phyloP scores from a whole-genome alignment of 108 stramenopile species.

The Aurantiochytrium sp. region DNA sequence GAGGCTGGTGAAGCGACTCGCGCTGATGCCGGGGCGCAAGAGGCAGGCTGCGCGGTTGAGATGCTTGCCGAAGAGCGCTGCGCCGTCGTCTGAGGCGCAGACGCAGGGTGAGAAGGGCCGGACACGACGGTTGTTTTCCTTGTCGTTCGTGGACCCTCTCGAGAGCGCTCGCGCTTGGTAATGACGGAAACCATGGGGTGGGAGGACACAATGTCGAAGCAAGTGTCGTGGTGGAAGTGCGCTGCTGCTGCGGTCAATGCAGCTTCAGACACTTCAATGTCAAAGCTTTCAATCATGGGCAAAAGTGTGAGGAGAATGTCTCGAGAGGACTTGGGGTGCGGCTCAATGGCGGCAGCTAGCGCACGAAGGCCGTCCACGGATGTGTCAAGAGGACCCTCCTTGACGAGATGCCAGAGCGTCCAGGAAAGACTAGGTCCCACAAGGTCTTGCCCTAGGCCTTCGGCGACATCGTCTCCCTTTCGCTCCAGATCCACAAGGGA shows the following conservation, averaged over 20 bases:
- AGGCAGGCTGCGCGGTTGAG: too few species aligned
- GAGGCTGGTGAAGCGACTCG: too few species aligned
- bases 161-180: not conserved
- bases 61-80: too few species aligned
- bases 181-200: not conserved
- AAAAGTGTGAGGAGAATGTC: not conserved
- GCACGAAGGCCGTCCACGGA: not conserved
- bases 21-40: too few species aligned
- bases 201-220: not conserved
- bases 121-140: too few species aligned
- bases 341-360: not conserved
- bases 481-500: not conserved
- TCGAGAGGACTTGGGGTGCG: not conserved
- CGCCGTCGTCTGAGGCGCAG: too few species aligned
- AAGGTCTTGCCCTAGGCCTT: not conserved
- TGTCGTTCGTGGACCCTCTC: too few species aligned
- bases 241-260: not conserved
- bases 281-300: slow-evolving; percentile 3
- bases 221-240: not conserved
- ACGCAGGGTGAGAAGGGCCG: too few species aligned
- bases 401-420: not conserved
- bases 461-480: not conserved
- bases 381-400: not conserved
- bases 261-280: not conserved
- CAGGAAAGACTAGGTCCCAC: not conserved